Percentiles rank a stretch among this genome's conserved stretches.
phyloP scores from a whole-genome alignment of 2,329 filamentous ascomycete genomes.

The Beauveria rudraprayagi region DNA sequence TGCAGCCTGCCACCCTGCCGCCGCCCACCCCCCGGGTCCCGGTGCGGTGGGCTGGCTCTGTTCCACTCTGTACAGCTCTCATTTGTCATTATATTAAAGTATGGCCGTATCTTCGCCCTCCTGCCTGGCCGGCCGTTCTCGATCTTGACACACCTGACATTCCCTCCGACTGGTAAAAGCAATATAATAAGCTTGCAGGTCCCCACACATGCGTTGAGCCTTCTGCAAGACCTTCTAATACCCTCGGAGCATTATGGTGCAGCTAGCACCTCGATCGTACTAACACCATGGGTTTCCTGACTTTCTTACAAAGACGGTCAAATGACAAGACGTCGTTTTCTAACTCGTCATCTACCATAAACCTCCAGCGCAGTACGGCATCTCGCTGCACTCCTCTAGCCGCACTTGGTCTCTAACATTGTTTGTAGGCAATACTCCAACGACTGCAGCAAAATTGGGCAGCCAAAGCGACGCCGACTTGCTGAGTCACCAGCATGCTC shows the following conservation, averaged over 20 bases:
- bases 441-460: background rate
- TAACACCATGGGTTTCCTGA: constrained; percentile 6
- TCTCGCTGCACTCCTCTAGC: too few relatives aligned
- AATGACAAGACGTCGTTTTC: background rate
- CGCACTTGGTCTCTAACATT: background rate
- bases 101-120: background rate
- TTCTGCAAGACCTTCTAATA: background rate
- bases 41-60: background rate
- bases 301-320: constrained; percentile 1
- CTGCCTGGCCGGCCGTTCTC: background rate
- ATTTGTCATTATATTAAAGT: background rate
- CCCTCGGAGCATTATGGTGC: background rate
- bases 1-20: background rate
- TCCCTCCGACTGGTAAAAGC: background rate
- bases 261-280: background rate
- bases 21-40: background rate
- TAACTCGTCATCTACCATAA: background rate
- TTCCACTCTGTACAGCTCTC: background rate
- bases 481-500: background rate
- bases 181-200: constrained; percentile 6
- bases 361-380: background rate
- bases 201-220: background rate
- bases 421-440: background rate
- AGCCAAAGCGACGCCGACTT: background rate
- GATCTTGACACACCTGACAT: background rate